Evolutionary conservation across 495 filamentous ascomycete species (phyloP).

Genomic region (Podospora comata): DNA sequence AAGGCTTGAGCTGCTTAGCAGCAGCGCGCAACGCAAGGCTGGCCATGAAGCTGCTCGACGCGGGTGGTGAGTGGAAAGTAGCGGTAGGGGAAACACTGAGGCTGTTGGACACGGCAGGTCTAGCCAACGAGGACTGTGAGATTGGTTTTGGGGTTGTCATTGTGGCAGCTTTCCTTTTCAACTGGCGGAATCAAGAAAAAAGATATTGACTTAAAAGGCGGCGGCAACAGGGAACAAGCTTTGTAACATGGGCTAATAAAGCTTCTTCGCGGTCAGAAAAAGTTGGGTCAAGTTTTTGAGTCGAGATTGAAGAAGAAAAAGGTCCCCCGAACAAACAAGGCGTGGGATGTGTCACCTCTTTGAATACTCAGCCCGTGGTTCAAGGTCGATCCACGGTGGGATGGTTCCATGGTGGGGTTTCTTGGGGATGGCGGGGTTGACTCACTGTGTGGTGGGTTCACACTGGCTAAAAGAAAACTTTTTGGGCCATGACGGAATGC

Average conservation of each 20-base stretch:
- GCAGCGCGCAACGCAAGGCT: constrained; percentile 23
- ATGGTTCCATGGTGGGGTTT: constrained; percentile 1
- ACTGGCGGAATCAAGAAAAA: background rate
- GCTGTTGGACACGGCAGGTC: constrained; percentile 48
- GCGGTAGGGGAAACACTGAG: constrained; percentile 52
- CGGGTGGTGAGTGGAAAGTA: constrained; percentile 63
- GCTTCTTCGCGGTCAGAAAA: constrained; percentile 2
- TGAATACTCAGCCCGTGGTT: constrained; percentile 7
- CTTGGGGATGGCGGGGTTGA: constrained; percentile 27
- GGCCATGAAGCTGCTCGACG: constrained; percentile 37
- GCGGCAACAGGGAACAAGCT: background rate
- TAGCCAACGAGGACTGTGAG: constrained; percentile 24
- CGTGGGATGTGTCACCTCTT: constrained; percentile 13
- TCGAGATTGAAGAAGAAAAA: background rate
- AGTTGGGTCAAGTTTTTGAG: background rate
- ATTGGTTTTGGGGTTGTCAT: constrained; percentile 48
- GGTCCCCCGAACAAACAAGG: background rate
- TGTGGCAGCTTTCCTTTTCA: constrained; percentile 8
- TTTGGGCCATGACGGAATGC: constrained; percentile 29
- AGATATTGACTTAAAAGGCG: background rate
- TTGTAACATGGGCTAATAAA: background rate
- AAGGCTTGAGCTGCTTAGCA: constrained; percentile 87
- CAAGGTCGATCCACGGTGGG: constrained; percentile 15
- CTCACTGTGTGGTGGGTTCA: constrained; percentile 16
- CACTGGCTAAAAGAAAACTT: constrained; percentile 22